Evolutionary conservation across 1,139 yeast genomes (phyloP).

Genomic region (Geotrichum restrictum): DNA sequence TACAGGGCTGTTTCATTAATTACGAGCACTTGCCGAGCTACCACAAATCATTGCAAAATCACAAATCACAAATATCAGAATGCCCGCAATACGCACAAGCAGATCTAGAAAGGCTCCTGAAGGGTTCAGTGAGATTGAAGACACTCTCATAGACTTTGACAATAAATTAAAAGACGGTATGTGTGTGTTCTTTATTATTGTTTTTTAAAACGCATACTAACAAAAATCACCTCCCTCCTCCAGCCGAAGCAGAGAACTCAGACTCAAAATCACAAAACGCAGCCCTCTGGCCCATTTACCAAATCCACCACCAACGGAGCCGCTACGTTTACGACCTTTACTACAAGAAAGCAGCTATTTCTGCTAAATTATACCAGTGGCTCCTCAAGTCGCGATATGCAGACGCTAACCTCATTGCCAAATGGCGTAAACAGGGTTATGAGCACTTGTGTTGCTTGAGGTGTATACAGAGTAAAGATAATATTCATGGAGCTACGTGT

Average conservation of each 20-base stretch:
- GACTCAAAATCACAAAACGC: slow-evolving; percentile 45
- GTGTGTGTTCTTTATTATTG: slow-evolving; percentile 10
- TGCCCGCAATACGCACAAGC: slow-evolving; percentile 46
- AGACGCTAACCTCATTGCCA: slow-evolving; percentile 71
- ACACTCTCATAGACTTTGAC: slow-evolving; percentile 62
- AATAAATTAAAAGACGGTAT: slow-evolving; percentile 59
- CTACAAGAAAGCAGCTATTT: slow-evolving; percentile 65
- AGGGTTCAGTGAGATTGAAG: slow-evolving; percentile 71
- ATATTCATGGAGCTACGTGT: slow-evolving; percentile 65
- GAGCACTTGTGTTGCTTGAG: slow-evolving; percentile 79
- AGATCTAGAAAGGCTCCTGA: slow-evolving; percentile 58
- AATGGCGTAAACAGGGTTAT: slow-evolving; percentile 89
- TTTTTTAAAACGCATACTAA: slow-evolving; percentile 14
- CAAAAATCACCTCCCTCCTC: slow-evolving; percentile 10
- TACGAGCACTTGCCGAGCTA: too few species aligned
- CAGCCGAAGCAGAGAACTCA: slow-evolving; percentile 30
- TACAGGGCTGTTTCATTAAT: too few species aligned
- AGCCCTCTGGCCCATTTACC: slow-evolving; percentile 68
- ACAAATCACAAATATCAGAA: too few species aligned
- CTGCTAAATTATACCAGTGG: slow-evolving; percentile 72
- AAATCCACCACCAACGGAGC: slow-evolving; percentile 68
- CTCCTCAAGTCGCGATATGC: slow-evolving; percentile 62
- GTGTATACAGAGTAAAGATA: slow-evolving; percentile 67
- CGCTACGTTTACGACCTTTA: slow-evolving; percentile 71
- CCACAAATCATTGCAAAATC: not conserved